These are phyloP conservation scores for Golubevia pallescens DNA, from an alignment of 1,284 basidiomycete genomes.

Conservation along the genomic window DNA sequence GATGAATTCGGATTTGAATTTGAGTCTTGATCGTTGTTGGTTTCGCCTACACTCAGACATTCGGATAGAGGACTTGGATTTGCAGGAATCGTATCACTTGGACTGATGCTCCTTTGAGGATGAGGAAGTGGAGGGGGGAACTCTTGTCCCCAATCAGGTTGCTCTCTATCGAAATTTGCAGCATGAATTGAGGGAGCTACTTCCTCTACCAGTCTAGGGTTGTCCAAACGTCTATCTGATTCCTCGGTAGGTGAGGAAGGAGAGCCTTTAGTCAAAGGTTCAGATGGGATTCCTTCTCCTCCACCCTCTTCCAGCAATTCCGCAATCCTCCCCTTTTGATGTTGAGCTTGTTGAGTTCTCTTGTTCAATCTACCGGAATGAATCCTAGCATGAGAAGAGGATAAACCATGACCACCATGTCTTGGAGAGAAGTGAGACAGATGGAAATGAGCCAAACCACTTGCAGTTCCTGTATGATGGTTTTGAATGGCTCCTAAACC, in stretches of 20 bases:
- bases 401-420: conserved; percentile 16
- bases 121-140: conserved; percentile 34
- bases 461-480: no score
- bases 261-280: no score
- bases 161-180: no score
- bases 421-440: conserved; percentile 19
- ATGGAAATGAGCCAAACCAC: background rate
- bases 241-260: no score
- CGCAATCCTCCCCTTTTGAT: conserved; percentile 45
- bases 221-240: no score
- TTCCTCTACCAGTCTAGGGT: no score
- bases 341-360: no score
- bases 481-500: no score
- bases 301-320: conserved; percentile 50
- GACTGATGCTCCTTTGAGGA: conserved; percentile 31
- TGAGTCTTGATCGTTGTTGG: background rate
- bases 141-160: conserved; percentile 13
- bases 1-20: no score
- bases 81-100: conserved; percentile 48
- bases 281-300: conserved; percentile 11
- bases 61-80: conserved; percentile 50
- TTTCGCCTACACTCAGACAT: conserved; percentile 25
- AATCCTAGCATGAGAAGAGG: background rate
- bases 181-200: no score
- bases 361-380: no score